Conservation (phyloP, 179 eudicot species). For the Dionaea muscipula region DNA sequence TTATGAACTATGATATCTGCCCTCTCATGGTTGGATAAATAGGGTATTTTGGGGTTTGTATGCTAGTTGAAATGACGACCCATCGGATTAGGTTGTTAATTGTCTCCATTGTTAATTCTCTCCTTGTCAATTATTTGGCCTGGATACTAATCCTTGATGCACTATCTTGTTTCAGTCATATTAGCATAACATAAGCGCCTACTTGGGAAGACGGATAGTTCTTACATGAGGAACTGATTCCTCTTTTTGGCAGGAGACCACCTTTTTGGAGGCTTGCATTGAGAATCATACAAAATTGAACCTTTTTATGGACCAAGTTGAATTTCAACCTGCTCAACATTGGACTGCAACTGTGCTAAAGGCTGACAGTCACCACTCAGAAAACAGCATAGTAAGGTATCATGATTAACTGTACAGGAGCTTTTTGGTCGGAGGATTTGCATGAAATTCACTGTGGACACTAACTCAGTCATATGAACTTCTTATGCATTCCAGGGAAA, state of each 20-base stretch:
- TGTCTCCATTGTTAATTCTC: too few species aligned
- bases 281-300: constrained; percentile 91
- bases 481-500: constrained; percentile 30
- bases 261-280: constrained; percentile 86
- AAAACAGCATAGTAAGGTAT: constrained; percentile 40
- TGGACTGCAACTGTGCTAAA: constrained; percentile 75
- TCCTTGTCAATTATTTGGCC: too few species aligned
- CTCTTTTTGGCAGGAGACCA: constrained; percentile 54
- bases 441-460: neutral
- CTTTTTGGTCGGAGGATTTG: constrained; percentile 7
- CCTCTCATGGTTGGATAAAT: too few species aligned
- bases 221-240: too few species aligned
- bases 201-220: too few species aligned
- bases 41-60: too few species aligned
- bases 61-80: too few species aligned
- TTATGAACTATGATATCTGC: too few species aligned
- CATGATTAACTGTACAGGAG: constrained; percentile 11
- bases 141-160: too few species aligned
- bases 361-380: constrained; percentile 42
- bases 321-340: constrained; percentile 82
- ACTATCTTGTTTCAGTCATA: too few species aligned
- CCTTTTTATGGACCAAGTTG: constrained; percentile 98
- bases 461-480: neutral
- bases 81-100: too few species aligned
- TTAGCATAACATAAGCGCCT: too few species aligned